phyloP scores from a whole-genome alignment of 176 grass and related monocot genomes.

The Saccharum officinarum region DNA sequence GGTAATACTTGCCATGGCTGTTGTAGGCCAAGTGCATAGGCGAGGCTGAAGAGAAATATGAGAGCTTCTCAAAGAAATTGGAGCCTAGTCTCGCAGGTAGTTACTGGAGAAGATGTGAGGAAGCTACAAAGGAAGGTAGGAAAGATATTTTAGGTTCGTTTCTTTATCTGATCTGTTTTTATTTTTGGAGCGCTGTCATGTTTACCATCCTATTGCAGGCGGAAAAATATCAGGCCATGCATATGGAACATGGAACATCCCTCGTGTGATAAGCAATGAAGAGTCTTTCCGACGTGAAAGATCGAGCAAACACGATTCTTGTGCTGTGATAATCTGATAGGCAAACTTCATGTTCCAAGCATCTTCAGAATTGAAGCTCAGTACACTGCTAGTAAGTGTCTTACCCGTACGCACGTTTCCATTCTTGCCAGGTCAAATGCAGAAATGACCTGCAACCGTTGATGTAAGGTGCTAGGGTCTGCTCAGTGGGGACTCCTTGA shows the following conservation, averaged over 20 bases:
- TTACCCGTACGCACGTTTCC: not conserved
- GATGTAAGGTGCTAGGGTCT: not conserved
- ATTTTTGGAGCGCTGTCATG: conserved; percentile 1
- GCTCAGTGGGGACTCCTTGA: not conserved
- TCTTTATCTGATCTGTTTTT: conserved; percentile 13
- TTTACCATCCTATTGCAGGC: conserved; percentile 43
- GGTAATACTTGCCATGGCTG: not conserved
- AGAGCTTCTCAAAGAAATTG: conserved; percentile 61
- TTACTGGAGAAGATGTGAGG: conserved; percentile 89
- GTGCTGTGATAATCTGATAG: conserved; percentile 15
- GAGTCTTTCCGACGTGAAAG: conserved; percentile 54
- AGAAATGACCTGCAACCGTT: not conserved
- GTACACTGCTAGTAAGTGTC: conserved; percentile 9
- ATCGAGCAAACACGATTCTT: conserved; percentile 19
- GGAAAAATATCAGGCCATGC: conserved; percentile 62
- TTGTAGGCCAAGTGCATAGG: conserved; percentile 74
- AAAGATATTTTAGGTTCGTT: not conserved
- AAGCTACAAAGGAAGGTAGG: conserved; percentile 88
- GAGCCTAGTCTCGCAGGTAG: conserved; percentile 55
- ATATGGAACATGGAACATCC: conserved; percentile 86
- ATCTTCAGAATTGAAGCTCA: not conserved
- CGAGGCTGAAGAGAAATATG: conserved; percentile 79
- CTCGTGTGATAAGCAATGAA: conserved; percentile 76
- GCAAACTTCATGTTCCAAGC: not conserved
- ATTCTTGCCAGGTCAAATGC: not conserved